A percentile compares a stretch with the other conserved stretches of the same genome.
These are phyloP conservation scores for Recurvomyces mirabilis DNA, from an alignment of 495 filamentous ascomycete species.

Conservation along the genomic window DNA sequence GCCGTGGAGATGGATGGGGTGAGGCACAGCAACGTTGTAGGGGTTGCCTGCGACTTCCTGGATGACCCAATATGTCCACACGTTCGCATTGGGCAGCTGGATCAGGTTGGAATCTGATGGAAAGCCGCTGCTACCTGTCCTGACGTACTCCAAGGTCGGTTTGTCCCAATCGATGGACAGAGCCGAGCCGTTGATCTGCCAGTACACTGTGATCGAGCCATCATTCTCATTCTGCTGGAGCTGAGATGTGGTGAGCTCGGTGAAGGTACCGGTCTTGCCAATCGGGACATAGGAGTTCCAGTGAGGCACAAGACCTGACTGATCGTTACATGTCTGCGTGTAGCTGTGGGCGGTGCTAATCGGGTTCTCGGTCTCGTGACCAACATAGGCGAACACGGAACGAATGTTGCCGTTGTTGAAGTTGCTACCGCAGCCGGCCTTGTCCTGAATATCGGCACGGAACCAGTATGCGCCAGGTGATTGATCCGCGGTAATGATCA, in stretches of 20 bases:
- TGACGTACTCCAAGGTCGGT: constrained; percentile 31
- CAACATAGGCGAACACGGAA: constrained; percentile 28
- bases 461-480: constrained; percentile 32
- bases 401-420: constrained; percentile 15
- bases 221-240: constrained; percentile 24
- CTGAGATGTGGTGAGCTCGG: constrained; percentile 22
- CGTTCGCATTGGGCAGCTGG: constrained; percentile 26
- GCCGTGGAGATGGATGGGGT: no score
- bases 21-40: constrained; percentile 18
- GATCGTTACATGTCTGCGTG: constrained; percentile 12
- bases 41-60: constrained; percentile 16
- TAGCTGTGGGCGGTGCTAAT: constrained; percentile 13
- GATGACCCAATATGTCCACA: constrained; percentile 33
- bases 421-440: constrained; percentile 12
- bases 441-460: constrained; percentile 22
- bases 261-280: constrained; percentile 19
- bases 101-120: constrained; percentile 26
- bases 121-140: constrained; percentile 25
- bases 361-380: constrained; percentile 18
- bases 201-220: constrained; percentile 27
- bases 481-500: constrained; percentile 31
- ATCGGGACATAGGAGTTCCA: constrained; percentile 18
- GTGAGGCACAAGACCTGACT: constrained; percentile 13
- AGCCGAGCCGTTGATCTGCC: constrained; percentile 30
- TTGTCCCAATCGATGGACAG: constrained; percentile 29